Evolutionary conservation across 805 yeast species (phyloP).

Genomic region (Zygoascus flipseniorum): DNA sequence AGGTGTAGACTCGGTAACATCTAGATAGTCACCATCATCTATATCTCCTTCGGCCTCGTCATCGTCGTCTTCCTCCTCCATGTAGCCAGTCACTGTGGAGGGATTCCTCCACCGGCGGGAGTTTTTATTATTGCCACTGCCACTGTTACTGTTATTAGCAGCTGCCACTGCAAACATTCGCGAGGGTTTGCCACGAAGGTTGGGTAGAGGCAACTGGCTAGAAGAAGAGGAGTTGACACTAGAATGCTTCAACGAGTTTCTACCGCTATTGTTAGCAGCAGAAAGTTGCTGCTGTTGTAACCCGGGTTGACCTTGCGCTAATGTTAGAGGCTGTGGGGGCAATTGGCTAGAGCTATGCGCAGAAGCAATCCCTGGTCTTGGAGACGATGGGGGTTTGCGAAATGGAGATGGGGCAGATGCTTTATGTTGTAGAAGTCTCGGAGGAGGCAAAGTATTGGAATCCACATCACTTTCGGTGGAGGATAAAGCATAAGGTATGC

Average conservation of each 20-base stretch:
- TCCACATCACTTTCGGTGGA: neutral
- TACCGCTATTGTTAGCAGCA: neutral
- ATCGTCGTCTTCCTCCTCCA: conserved; percentile 34
- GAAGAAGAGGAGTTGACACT: neutral
- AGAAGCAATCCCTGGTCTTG: neutral
- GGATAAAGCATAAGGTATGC: neutral
- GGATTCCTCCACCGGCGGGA: conserved; percentile 8
- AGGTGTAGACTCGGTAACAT: conserved; percentile 28
- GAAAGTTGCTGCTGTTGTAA: conserved; percentile 4
- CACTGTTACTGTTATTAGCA: neutral
- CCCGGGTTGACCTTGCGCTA: neutral
- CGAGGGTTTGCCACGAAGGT: conserved; percentile 1
- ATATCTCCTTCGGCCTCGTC: conserved; percentile 41
- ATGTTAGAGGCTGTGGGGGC: neutral
- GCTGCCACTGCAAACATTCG: conserved; percentile 3
- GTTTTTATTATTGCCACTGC: conserved; percentile 3
- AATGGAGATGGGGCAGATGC: neutral
- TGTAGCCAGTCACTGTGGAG: conserved; percentile 7
- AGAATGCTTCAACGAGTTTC: neutral
- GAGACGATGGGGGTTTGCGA: neutral
- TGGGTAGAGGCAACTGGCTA: conserved; percentile 1
- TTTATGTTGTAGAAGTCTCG: neutral
- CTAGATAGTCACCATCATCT: conserved; percentile 21
- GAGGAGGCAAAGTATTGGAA: neutral
- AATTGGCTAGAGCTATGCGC: neutral